Percentiles rank a stretch among this genome's conserved stretches.
Conservation (phyloP, 768 basidiomycete genomes). For the Hericium alpestre region DNA sequence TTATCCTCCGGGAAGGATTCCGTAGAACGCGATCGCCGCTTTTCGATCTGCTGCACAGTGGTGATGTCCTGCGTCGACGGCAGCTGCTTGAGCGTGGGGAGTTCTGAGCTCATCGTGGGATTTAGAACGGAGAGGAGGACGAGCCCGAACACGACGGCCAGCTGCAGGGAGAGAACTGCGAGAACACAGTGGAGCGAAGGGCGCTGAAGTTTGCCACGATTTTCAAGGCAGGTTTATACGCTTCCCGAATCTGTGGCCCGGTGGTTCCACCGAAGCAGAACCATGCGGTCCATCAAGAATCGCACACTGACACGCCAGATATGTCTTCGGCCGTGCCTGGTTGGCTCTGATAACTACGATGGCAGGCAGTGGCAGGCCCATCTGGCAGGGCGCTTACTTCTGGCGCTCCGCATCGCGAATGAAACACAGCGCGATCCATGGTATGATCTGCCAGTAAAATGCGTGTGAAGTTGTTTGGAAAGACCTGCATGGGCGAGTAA, state of each 20-base stretch:
- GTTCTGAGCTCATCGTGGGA: constrained; percentile 1
- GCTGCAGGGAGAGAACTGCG: not conserved
- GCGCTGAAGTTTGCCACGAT: not conserved
- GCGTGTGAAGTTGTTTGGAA: no score
- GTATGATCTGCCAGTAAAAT: no score
- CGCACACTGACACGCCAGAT: not conserved
- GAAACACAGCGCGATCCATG: no score
- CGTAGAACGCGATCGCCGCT: constrained; percentile 16
- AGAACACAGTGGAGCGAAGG: not conserved
- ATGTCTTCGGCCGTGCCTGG: not conserved
- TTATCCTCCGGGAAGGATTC: constrained; percentile 19
- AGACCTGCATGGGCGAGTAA: no score
- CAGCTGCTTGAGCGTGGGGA: not conserved
- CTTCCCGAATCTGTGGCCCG: not conserved
- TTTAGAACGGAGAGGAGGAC: not conserved
- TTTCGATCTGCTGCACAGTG: constrained; percentile 5
- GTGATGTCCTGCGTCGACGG: not conserved
- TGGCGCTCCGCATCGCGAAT: no score
- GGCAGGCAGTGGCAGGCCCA: no score
- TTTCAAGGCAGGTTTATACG: not conserved
- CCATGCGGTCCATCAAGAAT: not conserved
- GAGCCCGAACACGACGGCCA: not conserved
- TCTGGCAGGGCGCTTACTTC: no score
- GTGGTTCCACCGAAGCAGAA: not conserved
- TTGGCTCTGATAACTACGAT: no score